phyloP scores from a whole-genome alignment of 257 asterid species.

The Nicotiana benthamiana region DNA sequence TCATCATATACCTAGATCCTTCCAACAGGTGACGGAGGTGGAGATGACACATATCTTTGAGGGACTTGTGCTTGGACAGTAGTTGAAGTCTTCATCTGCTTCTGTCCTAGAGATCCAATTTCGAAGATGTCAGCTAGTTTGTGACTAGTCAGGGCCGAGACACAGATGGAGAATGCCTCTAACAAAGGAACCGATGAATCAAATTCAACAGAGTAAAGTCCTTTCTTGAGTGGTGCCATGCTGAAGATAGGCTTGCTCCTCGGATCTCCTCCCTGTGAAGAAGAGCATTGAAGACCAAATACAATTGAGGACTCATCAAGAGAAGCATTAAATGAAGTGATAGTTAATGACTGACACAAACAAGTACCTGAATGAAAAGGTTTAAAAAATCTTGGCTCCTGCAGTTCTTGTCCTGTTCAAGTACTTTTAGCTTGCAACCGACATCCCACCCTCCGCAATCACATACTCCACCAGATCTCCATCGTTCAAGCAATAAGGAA shows the following conservation, averaged over 20 bases:
- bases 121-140: conserved; percentile 41
- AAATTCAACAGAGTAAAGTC: conserved; percentile 52
- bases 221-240: conserved; percentile 54
- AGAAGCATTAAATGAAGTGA: neutral
- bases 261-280: conserved; percentile 42
- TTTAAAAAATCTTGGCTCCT: conserved; percentile 25
- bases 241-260: conserved; percentile 51
- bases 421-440: conserved; percentile 84
- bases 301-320: neutral
- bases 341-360: neutral
- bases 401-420: conserved; percentile 30
- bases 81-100: conserved; percentile 17
- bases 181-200: conserved; percentile 54
- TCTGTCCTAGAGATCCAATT: conserved; percentile 13
- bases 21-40: conserved; percentile 86
- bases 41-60: conserved; percentile 49
- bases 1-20: conserved; percentile 39
- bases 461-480: conserved; percentile 81
- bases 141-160: conserved; percentile 49
- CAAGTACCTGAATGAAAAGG: conserved; percentile 58
- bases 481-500: conserved; percentile 62
- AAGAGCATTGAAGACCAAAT: neutral
- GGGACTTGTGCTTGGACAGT: conserved; percentile 36
- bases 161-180: conserved; percentile 78
- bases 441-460: conserved; percentile 99